phyloP scores from a whole-genome alignment of 805 yeast species.

The Osmozyma mogii region DNA sequence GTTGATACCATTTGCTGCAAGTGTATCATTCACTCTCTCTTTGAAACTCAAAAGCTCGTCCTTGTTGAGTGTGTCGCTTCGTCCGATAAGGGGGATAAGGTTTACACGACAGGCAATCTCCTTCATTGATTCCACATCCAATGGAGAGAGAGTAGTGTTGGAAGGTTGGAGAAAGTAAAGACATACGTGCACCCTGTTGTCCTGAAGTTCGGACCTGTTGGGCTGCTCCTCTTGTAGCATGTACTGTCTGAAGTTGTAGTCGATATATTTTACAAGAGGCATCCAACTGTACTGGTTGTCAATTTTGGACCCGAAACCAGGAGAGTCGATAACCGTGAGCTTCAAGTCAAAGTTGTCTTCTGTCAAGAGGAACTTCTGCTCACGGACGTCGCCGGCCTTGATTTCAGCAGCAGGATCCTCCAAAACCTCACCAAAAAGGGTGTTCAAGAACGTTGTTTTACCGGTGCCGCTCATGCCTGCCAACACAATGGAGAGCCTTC shows the following conservation, averaged over 20 bases:
- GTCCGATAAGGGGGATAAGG: constrained; percentile 73
- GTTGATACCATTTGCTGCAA: constrained; percentile 44
- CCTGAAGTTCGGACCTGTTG: constrained; percentile 28
- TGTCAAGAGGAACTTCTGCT: constrained; percentile 37
- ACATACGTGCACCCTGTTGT: constrained; percentile 77
- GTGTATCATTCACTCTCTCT: constrained; percentile 41
- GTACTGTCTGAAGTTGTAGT: constrained; percentile 65
- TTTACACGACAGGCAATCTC: constrained; percentile 66
- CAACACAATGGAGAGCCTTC: background rate
- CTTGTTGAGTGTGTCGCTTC: constrained; percentile 66
- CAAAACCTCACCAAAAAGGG: constrained; percentile 15
- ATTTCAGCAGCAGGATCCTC: constrained; percentile 5
- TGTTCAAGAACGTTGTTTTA: constrained; percentile 19
- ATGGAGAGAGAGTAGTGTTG: constrained; percentile 41
- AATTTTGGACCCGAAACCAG: constrained; percentile 64
- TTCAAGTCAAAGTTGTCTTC: constrained; percentile 55
- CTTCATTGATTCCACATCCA: constrained; percentile 70
- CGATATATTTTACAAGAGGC: constrained; percentile 59
- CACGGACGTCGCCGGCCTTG: constrained; percentile 10
- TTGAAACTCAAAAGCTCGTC: constrained; percentile 51
- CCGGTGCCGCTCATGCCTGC: constrained; percentile 14
- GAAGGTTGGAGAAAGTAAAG: constrained; percentile 74
- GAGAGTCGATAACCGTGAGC: constrained; percentile 63
- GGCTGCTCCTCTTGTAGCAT: constrained; percentile 58
- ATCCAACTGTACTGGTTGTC: constrained; percentile 40